phyloP scores from a whole-genome alignment of 371 early-diverging fungal genomes.

The Saksenaea vasiformis region DNA sequence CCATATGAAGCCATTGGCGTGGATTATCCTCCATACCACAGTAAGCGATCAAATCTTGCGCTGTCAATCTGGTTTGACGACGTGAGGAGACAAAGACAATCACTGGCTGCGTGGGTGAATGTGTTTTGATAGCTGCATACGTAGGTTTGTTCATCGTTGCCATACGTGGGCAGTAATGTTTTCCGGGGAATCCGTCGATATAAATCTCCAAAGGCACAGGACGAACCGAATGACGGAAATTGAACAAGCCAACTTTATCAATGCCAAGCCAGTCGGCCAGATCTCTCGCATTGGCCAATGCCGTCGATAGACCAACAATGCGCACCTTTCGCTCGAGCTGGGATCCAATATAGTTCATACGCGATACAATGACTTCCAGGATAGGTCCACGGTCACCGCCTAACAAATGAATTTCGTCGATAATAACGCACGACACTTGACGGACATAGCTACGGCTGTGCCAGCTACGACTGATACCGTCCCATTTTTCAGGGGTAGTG shows the following conservation, averaged over 20 bases:
- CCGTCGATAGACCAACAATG: conserved; percentile 97
- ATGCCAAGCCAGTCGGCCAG: conserved; percentile 97
- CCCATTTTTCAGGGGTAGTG: conserved; percentile 99
- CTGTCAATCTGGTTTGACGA: conserved; percentile 92
- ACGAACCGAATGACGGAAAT: conserved; percentile 93
- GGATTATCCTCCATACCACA: conserved; percentile 93
- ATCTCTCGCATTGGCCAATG: conserved; percentile 97
- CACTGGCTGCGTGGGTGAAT: conserved; percentile 90
- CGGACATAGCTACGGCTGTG: conserved; percentile 84
- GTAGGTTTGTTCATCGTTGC: conserved; percentile 97
- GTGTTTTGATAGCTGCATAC: conserved; percentile 89
- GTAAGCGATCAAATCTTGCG: conserved; percentile 90
- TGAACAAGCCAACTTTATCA: conserved; percentile 81
- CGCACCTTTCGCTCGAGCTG: conserved; percentile 76
- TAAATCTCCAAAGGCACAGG: conserved; percentile 96
- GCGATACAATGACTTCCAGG: conserved; percentile 96
- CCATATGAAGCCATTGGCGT: conserved; percentile 85
- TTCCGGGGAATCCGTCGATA: conserved; percentile 96
- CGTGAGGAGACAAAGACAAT: conserved; percentile 98
- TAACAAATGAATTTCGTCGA: conserved; percentile 99
- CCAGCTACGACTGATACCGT: conserved; percentile 95
- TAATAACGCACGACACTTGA: conserved; percentile 86
- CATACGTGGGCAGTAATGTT: conserved; percentile 96
- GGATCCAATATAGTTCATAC: conserved; percentile 93
- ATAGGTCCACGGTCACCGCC: conserved; percentile 97